Percentiles rank a stretch among this genome's conserved stretches.
phyloP scores from a whole-genome alignment of 129 eudicot species.

The Mikania micrantha region DNA sequence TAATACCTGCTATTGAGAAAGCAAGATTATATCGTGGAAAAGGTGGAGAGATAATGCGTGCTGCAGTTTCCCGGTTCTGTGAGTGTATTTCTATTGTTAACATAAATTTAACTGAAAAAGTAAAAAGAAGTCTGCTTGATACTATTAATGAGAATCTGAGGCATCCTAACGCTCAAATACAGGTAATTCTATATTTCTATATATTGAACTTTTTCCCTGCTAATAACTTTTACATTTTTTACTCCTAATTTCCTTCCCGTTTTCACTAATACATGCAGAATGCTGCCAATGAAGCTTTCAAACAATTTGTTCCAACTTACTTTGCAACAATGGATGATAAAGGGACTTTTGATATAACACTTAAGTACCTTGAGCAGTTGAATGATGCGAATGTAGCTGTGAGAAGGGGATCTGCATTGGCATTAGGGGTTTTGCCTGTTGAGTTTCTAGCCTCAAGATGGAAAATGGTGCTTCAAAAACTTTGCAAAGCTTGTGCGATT shows the following conservation, averaged over 20 bases:
- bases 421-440: conserved; percentile 80
- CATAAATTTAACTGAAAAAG: conserved; percentile 55
- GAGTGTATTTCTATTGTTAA: conserved; percentile 67
- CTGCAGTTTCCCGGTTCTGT: conserved; percentile 90
- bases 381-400: conserved; percentile 88
- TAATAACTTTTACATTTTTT: background rate
- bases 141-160: conserved; percentile 81
- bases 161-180: conserved; percentile 92
- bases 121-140: conserved; percentile 71
- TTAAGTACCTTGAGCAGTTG: conserved; percentile 63
- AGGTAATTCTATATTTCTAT: conserved; percentile 38
- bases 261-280: conserved; percentile 31
- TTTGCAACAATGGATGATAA: conserved; percentile 45
- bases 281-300: conserved; percentile 85
- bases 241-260: background rate
- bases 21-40: conserved; percentile 96
- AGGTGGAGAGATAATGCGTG: conserved; percentile 97
- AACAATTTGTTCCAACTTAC: conserved; percentile 60
- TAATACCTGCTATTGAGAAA: conserved; percentile 94
- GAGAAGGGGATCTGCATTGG: conserved; percentile 97
- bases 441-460: conserved; percentile 63
- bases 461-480: conserved; percentile 70
- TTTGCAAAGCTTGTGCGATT: conserved; percentile 62
- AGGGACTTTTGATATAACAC: conserved; percentile 45
- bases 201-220: background rate